Base-by-base conservation (phyloP, 257 asterid genomes). In the Marsdenia floribunda region DNA sequence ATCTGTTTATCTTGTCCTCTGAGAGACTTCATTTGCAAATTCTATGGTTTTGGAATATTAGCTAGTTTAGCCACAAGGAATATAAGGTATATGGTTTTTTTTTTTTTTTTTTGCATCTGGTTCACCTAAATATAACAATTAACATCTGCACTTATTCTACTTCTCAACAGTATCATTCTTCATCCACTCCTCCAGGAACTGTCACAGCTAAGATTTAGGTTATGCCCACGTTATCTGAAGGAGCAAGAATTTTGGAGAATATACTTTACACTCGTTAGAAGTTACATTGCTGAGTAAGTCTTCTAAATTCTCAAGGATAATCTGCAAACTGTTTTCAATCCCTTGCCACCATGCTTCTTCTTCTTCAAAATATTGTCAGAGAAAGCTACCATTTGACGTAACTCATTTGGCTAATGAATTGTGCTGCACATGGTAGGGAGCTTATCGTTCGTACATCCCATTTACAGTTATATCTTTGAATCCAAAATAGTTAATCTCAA, bases 181-280 rank as follows among this genome's bases (percentile, higher is more conserved):
- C 19, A 35, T 84, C 46, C 70, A 63, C 70, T 78, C 71, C 71
- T 82, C 75, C 88, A 93, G 98, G 98, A 88, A 82, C 93, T 93
- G 75, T 88, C 96, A 44, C 90, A 88, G 58, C 88, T 92, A 22
- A 82, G 99, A 57, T 94, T 94, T 77, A 87, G 75, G 76, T 85
- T 94, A 80, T 92, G 96, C 81, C 99, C 97, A 14, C 86, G 96
- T 66, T 79, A 80, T 79, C 84, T 92, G 85, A 91, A 92, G 89
- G 99, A 94, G 75, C 79, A 83, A 44, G 89, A 84, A 75, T 94
- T 94, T 84, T 94, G 99, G 99, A 85, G 88, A 65, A 88, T 92
- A 86, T 94, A 94, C 73, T 94, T 94, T 75, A 52, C 80, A 21
- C 96, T 94, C 71, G 96, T 89, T 70, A 83, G 74, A 90, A 84